Base-by-base conservation (phyloP, 768 basidiomycete species). In the Naganishia kalamii region DNA sequence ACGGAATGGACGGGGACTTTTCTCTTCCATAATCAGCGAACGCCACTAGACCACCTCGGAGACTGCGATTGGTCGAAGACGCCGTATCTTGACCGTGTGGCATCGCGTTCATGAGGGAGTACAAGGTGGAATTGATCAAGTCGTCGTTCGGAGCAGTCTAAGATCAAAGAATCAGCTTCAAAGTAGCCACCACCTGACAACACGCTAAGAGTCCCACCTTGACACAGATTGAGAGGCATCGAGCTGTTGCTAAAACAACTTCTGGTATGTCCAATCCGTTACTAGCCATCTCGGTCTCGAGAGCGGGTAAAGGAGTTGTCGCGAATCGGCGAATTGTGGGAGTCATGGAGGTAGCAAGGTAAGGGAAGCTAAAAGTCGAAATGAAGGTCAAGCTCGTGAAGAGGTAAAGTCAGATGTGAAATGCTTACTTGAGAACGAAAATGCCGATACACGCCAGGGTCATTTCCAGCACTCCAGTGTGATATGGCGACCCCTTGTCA, bases 51-150 rank as follows among this genome's bases (percentile, higher is more conserved):
- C 35, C 37, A 21, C 54, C 54, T 27, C 54, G 50, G 40, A 44
- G 12, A 29, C 35, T 57, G 48, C 50, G 63, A 41, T 57, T 52
- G 3, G 57, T 33, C 49, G 37, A 27, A 8, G 63, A 64, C 1
- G 50, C 52, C 23, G 35, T 57, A 5, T 57, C 54, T 40, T 13
- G 33, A 3, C 51, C 51, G 40, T 64, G 63, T 2, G 50, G 23
- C 17, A 97, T 87, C 75, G 89, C 88, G 75, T 98, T 97, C 66
- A 98, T 82, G 13, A 98, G 84, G 4, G 94, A 96, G 77, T 98
- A 97, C 86, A 97, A 88, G 70, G 92, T 90, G 3, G 93, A 97
- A 84, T 92, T 87, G 74, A 89, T 83, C 40, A 92, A 83, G 73
- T 92, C 92, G 69, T 92, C 89, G 46, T 89, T 89, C 17, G 89